Conservation (phyloP, 768 basidiomycete species). For the Lyophyllum semitale region DNA sequence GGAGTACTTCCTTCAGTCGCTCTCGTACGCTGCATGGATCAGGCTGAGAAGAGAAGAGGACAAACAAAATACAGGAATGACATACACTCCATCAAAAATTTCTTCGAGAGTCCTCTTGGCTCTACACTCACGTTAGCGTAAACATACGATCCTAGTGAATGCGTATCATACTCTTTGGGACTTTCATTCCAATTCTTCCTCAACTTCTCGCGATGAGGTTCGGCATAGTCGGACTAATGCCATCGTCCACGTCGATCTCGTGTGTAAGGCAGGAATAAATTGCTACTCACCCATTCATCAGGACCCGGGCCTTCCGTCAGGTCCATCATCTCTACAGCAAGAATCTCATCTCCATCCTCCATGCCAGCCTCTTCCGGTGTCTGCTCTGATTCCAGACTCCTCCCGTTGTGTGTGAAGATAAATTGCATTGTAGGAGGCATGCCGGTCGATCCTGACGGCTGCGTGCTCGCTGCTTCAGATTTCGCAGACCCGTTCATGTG, state of each 20-base stretch:
- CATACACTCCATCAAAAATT: conserved; percentile 85
- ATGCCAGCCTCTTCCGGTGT: conserved; percentile 87
- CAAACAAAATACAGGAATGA: conserved; percentile 17
- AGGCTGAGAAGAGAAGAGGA: background rate
- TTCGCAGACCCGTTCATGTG: conserved; percentile 53
- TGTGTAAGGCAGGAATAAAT: background rate
- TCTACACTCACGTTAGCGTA: conserved; percentile 37
- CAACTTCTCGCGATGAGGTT: conserved; percentile 66
- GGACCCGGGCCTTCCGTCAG: conserved; percentile 68
- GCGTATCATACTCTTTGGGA: conserved; percentile 62
- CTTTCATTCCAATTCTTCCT: conserved; percentile 83
- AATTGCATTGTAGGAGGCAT: conserved; percentile 65
- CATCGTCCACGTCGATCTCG: background rate
- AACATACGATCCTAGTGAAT: background rate
- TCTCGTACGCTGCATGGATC: conserved; percentile 68
- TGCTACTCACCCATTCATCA: conserved; percentile 60
- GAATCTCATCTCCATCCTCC: conserved; percentile 87
- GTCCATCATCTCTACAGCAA: conserved; percentile 90
- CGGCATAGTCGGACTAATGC: conserved; percentile 62
- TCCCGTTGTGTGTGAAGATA: conserved; percentile 82
- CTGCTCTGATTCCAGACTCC: conserved; percentile 76
- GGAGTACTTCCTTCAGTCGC: conserved; percentile 83
- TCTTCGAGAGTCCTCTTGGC: conserved; percentile 76
- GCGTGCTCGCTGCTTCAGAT: conserved; percentile 49
- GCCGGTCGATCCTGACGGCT: conserved; percentile 39